These are phyloP conservation scores for Ramaria rubella DNA, from an alignment of 768 basidiomycete species.

Conservation along the genomic window DNA sequence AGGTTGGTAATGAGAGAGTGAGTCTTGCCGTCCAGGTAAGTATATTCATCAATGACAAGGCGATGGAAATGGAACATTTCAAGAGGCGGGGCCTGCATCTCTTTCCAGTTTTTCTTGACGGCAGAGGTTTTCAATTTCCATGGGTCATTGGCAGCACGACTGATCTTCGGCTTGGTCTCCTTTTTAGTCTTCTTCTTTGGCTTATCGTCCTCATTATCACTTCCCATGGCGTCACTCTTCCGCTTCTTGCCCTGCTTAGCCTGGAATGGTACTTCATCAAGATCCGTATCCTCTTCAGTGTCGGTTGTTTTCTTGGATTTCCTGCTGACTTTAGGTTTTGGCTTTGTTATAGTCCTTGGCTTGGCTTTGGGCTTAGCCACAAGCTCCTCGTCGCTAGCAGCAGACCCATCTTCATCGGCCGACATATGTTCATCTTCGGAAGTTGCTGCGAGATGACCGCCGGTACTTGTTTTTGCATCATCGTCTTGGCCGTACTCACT, in stretches of 20 bases:
- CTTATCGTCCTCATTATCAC: slow-evolving; percentile 22
- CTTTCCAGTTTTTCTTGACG: slow-evolving; percentile 67
- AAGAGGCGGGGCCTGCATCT: slow-evolving; percentile 76
- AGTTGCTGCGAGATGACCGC: slow-evolving; percentile 22
- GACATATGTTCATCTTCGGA: slow-evolving; percentile 20
- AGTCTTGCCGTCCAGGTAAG: slow-evolving; percentile 77
- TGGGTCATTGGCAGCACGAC: slow-evolving; percentile 40
- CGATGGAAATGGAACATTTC: slow-evolving; percentile 92
- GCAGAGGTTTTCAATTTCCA: slow-evolving; percentile 63
- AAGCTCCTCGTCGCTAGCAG: slow-evolving; percentile 13
- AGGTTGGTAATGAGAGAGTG: slow-evolving; percentile 73
- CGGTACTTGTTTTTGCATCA: slow-evolving; percentile 17
- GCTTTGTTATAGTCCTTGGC: slow-evolving; percentile 23
- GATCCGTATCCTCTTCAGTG: slow-evolving; percentile 45
- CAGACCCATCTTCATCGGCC: slow-evolving; percentile 14
- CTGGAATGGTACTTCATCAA: slow-evolving; percentile 36
- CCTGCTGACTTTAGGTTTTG: slow-evolving; percentile 22
- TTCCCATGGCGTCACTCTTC: slow-evolving; percentile 26
- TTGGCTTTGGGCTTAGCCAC: slow-evolving; percentile 26
- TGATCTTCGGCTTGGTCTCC: slow-evolving; percentile 30
- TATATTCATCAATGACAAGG: slow-evolving; percentile 90
- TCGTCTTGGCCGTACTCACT: slow-evolving; percentile 16
- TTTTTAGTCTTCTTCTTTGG: slow-evolving; percentile 55
- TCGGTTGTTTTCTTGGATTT: slow-evolving; percentile 17
- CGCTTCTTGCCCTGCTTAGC: slow-evolving; percentile 36